phyloP scores from a whole-genome alignment of 1,139 yeast species.

The Fermentozyma sake region DNA sequence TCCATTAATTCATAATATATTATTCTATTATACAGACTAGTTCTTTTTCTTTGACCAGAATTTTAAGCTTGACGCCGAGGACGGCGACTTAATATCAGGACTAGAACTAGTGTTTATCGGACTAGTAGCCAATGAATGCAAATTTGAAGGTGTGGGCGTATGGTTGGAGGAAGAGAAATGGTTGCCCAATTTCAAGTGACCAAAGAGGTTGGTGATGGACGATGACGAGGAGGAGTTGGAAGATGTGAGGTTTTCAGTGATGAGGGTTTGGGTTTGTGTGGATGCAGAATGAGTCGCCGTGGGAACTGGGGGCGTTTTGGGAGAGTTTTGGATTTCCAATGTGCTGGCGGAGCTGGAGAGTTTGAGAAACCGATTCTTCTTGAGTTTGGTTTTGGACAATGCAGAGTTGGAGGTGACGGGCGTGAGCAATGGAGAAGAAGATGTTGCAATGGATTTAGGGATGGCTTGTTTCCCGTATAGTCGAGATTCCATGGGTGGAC shows the following conservation, averaged over 20 bases:
- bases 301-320: slow-evolving; percentile 2
- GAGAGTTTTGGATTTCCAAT: slow-evolving; percentile 1
- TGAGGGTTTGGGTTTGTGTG: slow-evolving; percentile 3
- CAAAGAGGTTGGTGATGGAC: slow-evolving; percentile 24
- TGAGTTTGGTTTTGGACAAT: slow-evolving; percentile 3
- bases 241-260: slow-evolving; percentile 3
- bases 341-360: slow-evolving; percentile 2
- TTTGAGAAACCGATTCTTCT: slow-evolving; percentile 5
- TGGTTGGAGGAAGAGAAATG: no score
- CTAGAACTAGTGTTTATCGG: slow-evolving; percentile 4
- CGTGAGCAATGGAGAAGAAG: slow-evolving; percentile 8
- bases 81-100: slow-evolving; percentile 3
- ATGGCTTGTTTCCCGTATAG: no score
- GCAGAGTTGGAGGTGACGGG: slow-evolving; percentile 6
- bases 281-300: slow-evolving; percentile 3
- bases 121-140: slow-evolving; percentile 5
- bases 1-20: slow-evolving; percentile 4
- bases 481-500: no score
- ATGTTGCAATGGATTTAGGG: slow-evolving; percentile 6
- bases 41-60: slow-evolving; percentile 13
- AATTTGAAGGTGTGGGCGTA: slow-evolving; percentile 4
- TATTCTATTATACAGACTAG: slow-evolving; percentile 4
- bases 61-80: slow-evolving; percentile 6
- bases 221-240: slow-evolving; percentile 15
- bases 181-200: slow-evolving; percentile 20